Evolutionary conservation across 2,329 filamentous ascomycete species (phyloP), one percentile per base, ranked within the genome.

Genomic region (Metarhizium guizhouense): DNA sequence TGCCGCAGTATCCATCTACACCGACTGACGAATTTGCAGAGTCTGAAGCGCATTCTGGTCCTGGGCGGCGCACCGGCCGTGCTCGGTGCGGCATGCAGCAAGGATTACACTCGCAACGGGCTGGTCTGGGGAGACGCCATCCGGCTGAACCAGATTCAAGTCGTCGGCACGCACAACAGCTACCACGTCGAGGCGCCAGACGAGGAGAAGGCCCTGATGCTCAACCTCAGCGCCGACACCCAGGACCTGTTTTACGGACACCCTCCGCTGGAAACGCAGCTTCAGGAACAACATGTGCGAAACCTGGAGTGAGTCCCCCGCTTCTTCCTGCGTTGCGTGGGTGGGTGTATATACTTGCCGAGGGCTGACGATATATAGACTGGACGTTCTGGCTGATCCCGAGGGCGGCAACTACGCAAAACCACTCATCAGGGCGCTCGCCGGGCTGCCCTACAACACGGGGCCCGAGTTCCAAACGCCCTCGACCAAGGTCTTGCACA

Each of bases 91-190:
- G 32, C 40, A 34, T 54, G 45, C 45, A 8, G 43, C 34, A 49
- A 20, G 34, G 51, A 56, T 29, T 64, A 66, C 58, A 62, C 60
- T 34, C 61, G 60, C 43, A 68, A 69, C 54, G 64, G 64, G 48
- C 66, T 70, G 34, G 65, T 58, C 20, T 71, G 68, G 68, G 62
- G 67, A 14, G 47, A 60, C 25, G 56, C 58, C 16, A 63, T 78
- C 52, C 76, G 75, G 52, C 72, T 80, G 67, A 79, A 79, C 63
- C 74, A 79, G 50, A 73, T 79, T 50, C 76, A 79, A 61, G 72
- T 79, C 47, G 65, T 78, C 42, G 76, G 76, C 59, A 77, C 76
- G 0, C 76, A 79, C 63, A 79, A 79, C 64, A 75, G 72, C 58
- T 80, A 79, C 63, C 76, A 80, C 57, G 68, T 72, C 43, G 76